A percentile compares a stretch with the other conserved stretches of the same genome.
Conservation (phyloP, 129 eudicot species). For the Calendula officinalis region DNA sequence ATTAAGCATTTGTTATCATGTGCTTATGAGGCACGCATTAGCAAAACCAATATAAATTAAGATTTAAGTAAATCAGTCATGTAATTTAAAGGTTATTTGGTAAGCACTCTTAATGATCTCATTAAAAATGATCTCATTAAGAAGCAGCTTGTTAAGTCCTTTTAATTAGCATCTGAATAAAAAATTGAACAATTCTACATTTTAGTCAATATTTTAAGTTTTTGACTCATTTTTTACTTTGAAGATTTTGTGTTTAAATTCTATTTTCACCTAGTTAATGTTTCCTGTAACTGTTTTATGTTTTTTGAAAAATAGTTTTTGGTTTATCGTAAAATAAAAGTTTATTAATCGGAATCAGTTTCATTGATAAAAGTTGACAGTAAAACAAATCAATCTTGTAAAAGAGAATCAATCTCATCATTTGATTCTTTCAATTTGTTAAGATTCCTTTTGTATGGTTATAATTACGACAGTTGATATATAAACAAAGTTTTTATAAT, state of each 20-base stretch:
- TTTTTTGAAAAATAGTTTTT: not conserved
- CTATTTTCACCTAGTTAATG: not conserved
- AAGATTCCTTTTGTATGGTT: conserved; percentile 25
- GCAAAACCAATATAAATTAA: too few relatives aligned
- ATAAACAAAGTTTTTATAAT: not conserved
- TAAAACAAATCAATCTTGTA: conserved; percentile 21
- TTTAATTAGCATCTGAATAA: too few relatives aligned
- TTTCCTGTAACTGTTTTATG: not conserved
- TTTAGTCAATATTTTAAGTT: too few relatives aligned
- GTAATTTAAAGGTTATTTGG: too few relatives aligned
- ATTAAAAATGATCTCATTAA: too few relatives aligned
- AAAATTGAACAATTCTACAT: too few relatives aligned
- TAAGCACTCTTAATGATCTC: too few relatives aligned
- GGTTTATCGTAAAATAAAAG: too few relatives aligned
- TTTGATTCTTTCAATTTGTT: conserved; percentile 19
- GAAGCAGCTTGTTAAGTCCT: too few relatives aligned
- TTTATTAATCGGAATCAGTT: not conserved
- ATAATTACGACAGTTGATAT: conserved; percentile 6
- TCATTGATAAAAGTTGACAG: not conserved
- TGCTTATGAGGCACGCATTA: too few relatives aligned
- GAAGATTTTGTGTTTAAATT: not conserved
- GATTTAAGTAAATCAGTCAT: too few relatives aligned
- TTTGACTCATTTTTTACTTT: not conserved
- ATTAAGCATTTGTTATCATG: too few relatives aligned
- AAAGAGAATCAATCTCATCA: conserved; percentile 25